Conservation (phyloP, 83 land plant species). For the Picea abies region DNA sequence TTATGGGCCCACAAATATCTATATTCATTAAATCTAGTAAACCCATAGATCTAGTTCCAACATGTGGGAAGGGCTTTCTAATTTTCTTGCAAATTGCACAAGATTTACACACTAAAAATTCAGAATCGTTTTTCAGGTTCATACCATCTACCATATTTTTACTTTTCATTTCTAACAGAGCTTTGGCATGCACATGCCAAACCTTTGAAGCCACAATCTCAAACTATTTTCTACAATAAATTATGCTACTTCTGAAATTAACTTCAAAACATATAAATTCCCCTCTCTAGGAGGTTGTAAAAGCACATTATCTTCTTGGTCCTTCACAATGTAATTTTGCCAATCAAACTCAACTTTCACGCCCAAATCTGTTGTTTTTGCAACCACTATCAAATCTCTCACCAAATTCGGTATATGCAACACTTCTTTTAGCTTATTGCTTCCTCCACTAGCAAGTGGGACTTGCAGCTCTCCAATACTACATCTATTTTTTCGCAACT, state of each 20-base stretch:
- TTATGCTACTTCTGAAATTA: not conserved
- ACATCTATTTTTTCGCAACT: not conserved
- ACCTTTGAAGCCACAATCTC: not conserved
- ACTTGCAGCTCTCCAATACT: not conserved
- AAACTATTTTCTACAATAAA: not conserved
- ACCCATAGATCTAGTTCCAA: not conserved
- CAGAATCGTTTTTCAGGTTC: not conserved
- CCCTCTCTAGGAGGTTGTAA: not conserved
- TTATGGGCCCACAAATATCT: not conserved
- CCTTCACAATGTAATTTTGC: not conserved
- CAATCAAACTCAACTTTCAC: not conserved
- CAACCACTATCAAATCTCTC: not conserved
- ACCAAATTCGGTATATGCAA: not conserved
- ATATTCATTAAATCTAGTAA: not conserved
- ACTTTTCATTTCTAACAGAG: not conserved
- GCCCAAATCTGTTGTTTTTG: not conserved
- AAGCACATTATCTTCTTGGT: not conserved
- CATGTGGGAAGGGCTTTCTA: not conserved
- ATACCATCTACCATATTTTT: not conserved
- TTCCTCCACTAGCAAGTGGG: not conserved
- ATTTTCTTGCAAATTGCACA: not conserved
- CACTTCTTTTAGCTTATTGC: not conserved
- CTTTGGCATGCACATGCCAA: not conserved
- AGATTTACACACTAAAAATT: not conserved
- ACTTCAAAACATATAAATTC: not conserved